Conservation (phyloP, 2,329 filamentous ascomycete species). For the Pseudogymnoascus sp. region DNA sequence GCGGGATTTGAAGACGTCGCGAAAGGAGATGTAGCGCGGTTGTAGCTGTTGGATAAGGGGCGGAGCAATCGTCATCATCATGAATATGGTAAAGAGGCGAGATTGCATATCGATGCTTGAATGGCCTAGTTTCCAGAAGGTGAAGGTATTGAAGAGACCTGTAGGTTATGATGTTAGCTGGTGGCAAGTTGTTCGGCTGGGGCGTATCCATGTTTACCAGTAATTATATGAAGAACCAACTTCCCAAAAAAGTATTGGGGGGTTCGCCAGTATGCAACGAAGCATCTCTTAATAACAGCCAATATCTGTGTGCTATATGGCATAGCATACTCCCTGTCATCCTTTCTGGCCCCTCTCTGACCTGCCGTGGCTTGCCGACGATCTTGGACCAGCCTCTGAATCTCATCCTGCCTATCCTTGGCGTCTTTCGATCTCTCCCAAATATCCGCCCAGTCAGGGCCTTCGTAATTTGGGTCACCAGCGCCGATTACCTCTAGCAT, state of each 20-base stretch:
- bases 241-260: slow-evolving; percentile 55
- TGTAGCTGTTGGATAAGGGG: slow-evolving; percentile 68
- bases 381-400: slow-evolving; percentile 40
- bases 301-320: slow-evolving; percentile 44
- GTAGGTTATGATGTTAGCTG: neutral
- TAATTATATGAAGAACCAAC: slow-evolving; percentile 53
- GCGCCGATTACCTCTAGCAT: slow-evolving; percentile 56
- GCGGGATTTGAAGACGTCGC: slow-evolving; percentile 58
- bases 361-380: slow-evolving; percentile 29
- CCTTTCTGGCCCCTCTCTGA: slow-evolving; percentile 31
- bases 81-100: slow-evolving; percentile 64
- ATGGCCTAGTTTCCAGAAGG: slow-evolving; percentile 54
- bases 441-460: slow-evolving; percentile 52
- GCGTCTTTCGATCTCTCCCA: slow-evolving; percentile 46
- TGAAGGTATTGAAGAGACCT: slow-evolving; percentile 61
- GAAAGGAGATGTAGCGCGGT: slow-evolving; percentile 56
- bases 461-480: slow-evolving; percentile 50
- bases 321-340: slow-evolving; percentile 55
- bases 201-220: slow-evolving; percentile 35
- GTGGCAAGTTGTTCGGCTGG: slow-evolving; percentile 42
- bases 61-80: slow-evolving; percentile 63
- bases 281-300: slow-evolving; percentile 48
- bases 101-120: slow-evolving; percentile 55
- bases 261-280: slow-evolving; percentile 53
- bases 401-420: slow-evolving; percentile 32